Base-by-base conservation (phyloP, 1,284 basidiomycete genomes). In the Ceratobasidium sp. region DNA sequence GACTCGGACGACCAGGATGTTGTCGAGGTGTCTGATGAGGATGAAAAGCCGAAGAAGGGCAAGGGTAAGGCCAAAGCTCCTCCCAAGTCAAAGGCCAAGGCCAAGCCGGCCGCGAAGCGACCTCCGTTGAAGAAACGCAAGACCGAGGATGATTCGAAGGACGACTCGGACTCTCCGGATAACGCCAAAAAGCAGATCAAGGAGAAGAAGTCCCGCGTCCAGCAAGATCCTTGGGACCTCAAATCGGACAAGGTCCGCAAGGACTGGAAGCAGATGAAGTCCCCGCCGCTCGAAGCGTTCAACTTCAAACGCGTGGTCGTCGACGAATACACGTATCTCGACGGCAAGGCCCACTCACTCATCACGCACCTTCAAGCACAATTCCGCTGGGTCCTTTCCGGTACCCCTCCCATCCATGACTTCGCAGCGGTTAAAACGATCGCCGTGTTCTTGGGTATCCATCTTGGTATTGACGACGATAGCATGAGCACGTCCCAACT, bases 311-410 rank as follows among this genome's bases (percentile, higher is more conserved):
- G 96, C 1, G 87, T 93, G 59, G 91, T 97, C 62, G 90, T 97
- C 57, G 96, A 98, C 81, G 96, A 98, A 80, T 98, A 97, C 80
- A 97, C 96, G 0, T 98, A 98, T 79, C 85, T 97, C 16, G 89
- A 92, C 43, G 93, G 92, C 67, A 89, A 92, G 77, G 85, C 89
- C 8, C 89, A 93, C 71, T 85, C 92, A 0, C 86, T 96, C 76
- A 86, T 97, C 32, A 93, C 93, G 2, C 87, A 86, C 46, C 81
- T 97, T 28, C 87, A 89, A 28, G 91, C 93, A 0, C 89, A 91
- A 72, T 87, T 92, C 74, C 91, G 90, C 71, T 98, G 96, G 96
- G 93, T 98, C 2, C 85, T 98, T n/a, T 98, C 96, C 0, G 96
- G 96, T 43, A 98, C 96, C 21, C 96, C 96, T 1, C 96, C 96